Percentiles rank a stretch among this genome's conserved stretches.
Evolutionary conservation across 83 land plant species (phyloP).

Genomic region (Diphasiastrum complanatum): DNA sequence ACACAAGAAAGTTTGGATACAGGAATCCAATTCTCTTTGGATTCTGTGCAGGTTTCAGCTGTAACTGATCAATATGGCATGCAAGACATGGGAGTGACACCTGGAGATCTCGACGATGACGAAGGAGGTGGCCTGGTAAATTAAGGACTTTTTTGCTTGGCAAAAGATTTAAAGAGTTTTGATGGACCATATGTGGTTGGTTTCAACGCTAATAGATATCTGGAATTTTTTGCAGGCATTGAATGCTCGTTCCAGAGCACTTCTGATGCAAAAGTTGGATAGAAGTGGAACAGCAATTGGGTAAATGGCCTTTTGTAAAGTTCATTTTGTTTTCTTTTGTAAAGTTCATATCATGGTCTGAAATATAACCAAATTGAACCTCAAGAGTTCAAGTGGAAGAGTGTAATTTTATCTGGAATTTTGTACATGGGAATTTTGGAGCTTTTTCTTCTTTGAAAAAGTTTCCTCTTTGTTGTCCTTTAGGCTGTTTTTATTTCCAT

Average conservation of each 20-base stretch:
- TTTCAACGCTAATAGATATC: not conserved
- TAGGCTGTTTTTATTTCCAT: too few species aligned
- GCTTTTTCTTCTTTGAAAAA: too few species aligned
- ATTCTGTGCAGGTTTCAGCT: slow-evolving; percentile 70
- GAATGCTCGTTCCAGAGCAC: slow-evolving; percentile 95
- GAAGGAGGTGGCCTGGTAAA: slow-evolving; percentile 98
- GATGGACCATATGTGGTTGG: not conserved
- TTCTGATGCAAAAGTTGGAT: slow-evolving; percentile 92
- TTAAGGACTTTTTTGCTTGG: too few species aligned
- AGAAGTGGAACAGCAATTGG: slow-evolving; percentile 79
- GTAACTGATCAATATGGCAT: slow-evolving; percentile 78
- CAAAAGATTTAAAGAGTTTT: too few species aligned
- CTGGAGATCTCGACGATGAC: slow-evolving; percentile 94
- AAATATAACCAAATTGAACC: not conserved
- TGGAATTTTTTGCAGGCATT: slow-evolving; percentile 49
- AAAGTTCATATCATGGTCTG: not conserved
- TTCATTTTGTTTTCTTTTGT: slow-evolving; percentile 6
- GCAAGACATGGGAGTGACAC: slow-evolving; percentile 65
- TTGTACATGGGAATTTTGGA: too few species aligned
- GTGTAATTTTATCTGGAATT: not conserved
- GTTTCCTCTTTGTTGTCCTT: too few species aligned
- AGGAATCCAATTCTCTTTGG: not conserved
- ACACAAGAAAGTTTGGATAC: too few species aligned
- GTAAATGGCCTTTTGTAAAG: too few species aligned
- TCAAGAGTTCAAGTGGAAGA: not conserved